Evolutionary conservation across 2,329 filamentous ascomycete genomes (phyloP).

Genomic region (Fusarium pininemorale): DNA sequence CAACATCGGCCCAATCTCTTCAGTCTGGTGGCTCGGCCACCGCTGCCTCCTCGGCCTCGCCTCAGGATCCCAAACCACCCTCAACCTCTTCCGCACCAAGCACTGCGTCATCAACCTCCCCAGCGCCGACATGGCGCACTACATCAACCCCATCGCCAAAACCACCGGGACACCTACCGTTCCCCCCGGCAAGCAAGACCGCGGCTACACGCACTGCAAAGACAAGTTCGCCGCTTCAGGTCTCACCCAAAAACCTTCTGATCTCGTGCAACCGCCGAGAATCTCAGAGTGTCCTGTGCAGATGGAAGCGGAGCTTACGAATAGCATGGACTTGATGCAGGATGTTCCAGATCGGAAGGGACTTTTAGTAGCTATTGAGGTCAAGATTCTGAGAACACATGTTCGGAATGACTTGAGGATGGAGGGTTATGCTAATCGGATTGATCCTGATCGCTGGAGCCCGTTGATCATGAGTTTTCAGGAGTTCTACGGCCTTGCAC

Average conservation of each 20-base stretch:
- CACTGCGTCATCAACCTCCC: background rate
- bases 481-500: background rate
- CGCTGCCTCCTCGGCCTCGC: background rate
- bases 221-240: background rate
- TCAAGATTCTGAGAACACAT: background rate
- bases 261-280: background rate
- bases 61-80: background rate
- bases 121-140: background rate
- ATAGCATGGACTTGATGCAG: background rate
- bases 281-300: background rate
- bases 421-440: background rate
- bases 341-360: background rate
- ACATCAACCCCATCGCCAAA: background rate
- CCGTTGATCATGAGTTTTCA: background rate
- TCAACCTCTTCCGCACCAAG: background rate
- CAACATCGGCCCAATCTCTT: background rate
- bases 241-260: fast-evolving
- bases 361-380: fast-evolving
- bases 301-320: background rate
- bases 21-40: background rate
- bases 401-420: background rate
- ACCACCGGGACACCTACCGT: background rate
- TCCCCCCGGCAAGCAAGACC: background rate
- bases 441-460: background rate
- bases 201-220: background rate